These are phyloP conservation scores for Phytophthora europaea DNA, from an alignment of 352 stramenopile genomes.

Conservation along the genomic window DNA sequence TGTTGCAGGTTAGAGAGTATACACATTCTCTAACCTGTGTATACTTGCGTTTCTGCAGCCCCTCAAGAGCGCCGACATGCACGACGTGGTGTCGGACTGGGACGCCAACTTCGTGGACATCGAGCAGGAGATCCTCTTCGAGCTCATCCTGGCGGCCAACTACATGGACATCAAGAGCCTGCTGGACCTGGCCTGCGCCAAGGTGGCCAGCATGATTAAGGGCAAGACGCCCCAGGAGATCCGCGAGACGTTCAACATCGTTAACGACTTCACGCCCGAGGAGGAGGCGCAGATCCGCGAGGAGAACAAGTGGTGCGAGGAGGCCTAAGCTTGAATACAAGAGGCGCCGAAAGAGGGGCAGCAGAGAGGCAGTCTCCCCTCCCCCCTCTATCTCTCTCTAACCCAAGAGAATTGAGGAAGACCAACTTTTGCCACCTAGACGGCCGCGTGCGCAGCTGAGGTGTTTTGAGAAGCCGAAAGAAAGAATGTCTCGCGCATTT, in stretches of 20 bases:
- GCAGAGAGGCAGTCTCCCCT: too few species aligned
- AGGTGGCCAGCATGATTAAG: constrained; percentile 71
- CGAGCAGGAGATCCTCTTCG: constrained; percentile 70
- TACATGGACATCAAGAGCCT: constrained; percentile 81
- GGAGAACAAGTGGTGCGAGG: constrained; percentile 81
- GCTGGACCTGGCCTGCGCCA: constrained; percentile 66
- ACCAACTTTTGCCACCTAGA: constrained; percentile 5
- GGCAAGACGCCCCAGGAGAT: constrained; percentile 76
- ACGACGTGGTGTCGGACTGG: constrained; percentile 61
- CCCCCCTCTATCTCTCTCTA: not conserved
- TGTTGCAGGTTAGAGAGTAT: not conserved
- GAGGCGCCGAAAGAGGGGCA: not conserved
- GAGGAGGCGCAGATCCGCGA: constrained; percentile 71
- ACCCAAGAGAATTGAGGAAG: constrained; percentile 4
- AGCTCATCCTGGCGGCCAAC: constrained; percentile 74
- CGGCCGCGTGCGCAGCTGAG: constrained; percentile 4
- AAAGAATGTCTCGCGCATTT: constrained; percentile 16
- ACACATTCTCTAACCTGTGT: not conserved
- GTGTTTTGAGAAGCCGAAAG: constrained; percentile 17
- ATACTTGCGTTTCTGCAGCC: constrained; percentile 17
- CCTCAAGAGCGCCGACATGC: constrained; percentile 61
- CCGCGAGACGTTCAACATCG: constrained; percentile 69
- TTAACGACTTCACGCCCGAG: constrained; percentile 68
- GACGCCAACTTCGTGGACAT: constrained; percentile 67
- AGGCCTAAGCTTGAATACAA: constrained; percentile 27